Evolutionary conservation across 1,284 basidiomycete genomes (phyloP).

Genomic region (Tylopilus orsonianus): DNA sequence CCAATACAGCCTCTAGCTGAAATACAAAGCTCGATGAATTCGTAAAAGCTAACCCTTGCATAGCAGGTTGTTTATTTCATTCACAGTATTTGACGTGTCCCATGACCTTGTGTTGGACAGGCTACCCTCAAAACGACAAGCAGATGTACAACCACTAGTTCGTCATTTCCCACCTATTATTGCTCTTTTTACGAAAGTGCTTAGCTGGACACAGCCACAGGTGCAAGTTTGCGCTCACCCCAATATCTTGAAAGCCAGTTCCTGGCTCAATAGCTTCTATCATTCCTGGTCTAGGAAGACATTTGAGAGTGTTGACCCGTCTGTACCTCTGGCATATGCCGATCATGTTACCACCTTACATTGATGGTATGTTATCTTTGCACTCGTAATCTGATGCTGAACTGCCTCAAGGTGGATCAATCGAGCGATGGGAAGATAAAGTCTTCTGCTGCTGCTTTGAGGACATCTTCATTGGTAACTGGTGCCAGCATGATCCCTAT

Average conservation of each 20-base stretch:
- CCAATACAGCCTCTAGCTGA: constrained; percentile 55
- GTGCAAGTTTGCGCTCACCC: constrained; percentile 75
- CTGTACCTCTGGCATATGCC: constrained; percentile 72
- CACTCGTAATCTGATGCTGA: neutral
- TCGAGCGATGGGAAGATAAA: constrained; percentile 86
- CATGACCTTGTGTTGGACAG: constrained; percentile 31
- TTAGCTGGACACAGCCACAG: constrained; percentile 69
- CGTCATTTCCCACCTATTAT: constrained; percentile 22
- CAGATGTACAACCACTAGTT: constrained; percentile 76
- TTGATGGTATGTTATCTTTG: constrained; percentile 57
- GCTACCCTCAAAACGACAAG: constrained; percentile 58
- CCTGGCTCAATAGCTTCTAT: constrained; percentile 68
- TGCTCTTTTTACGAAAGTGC: neutral
- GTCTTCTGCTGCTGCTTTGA: constrained; percentile 65
- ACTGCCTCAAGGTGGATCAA: constrained; percentile 55
- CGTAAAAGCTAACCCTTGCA: constrained; percentile 54
- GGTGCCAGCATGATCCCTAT: constrained; percentile 72
- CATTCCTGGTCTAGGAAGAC: constrained; percentile 40
- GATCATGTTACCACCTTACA: constrained; percentile 81
- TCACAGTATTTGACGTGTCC: too few relatives aligned
- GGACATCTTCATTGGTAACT: constrained; percentile 69
- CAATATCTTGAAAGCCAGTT: constrained; percentile 59
- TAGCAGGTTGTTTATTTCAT: constrained; percentile 40
- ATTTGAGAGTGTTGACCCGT: constrained; percentile 61
- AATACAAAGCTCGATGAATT: constrained; percentile 56